phyloP scores from a whole-genome alignment of 2,329 filamentous ascomycete genomes.

The Colletotrichum limetticola region DNA sequence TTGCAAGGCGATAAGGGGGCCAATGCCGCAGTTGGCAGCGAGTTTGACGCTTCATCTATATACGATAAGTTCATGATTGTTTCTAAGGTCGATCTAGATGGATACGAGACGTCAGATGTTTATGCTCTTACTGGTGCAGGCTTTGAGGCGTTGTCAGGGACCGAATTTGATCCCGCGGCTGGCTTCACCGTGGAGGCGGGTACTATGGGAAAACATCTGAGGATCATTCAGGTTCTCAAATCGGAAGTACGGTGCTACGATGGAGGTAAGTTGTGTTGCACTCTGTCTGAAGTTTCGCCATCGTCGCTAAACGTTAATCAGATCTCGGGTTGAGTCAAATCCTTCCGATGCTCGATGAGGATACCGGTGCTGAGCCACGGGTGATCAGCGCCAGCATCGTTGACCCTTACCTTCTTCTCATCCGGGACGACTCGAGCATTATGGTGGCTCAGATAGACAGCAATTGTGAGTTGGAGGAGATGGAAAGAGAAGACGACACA shows the following conservation, averaged over 20 bases:
- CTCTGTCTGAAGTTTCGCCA: conserved; percentile 15
- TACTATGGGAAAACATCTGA: conserved; percentile 80
- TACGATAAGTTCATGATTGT: conserved; percentile 87
- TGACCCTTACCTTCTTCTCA: conserved; percentile 85
- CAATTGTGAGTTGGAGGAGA: conserved; percentile 85
- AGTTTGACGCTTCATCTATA: conserved; percentile 68
- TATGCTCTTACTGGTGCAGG: conserved; percentile 79
- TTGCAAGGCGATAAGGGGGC: conserved; percentile 62
- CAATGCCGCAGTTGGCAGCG: conserved; percentile 60
- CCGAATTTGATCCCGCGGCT: conserved; percentile 92
- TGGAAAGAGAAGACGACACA: conserved; percentile 71
- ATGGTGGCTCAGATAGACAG: conserved; percentile 83
- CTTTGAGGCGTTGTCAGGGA: conserved; percentile 80
- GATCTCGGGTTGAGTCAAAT: conserved; percentile 92
- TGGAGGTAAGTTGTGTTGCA: conserved; percentile 69
- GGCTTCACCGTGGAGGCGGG: conserved; percentile 89
- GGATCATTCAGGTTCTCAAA: conserved; percentile 88
- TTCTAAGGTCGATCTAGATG: conserved; percentile 75
- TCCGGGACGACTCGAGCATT: conserved; percentile 85
- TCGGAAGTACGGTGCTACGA: conserved; percentile 93
- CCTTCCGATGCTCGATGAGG: conserved; percentile 90
- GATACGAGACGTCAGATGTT: conserved; percentile 81
- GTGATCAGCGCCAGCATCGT: conserved; percentile 85
- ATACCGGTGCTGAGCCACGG: conserved; percentile 82
- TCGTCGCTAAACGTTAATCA: conserved; percentile 45